These are phyloP conservation scores for Globisporangium yorkense DNA, from an alignment of 352 stramenopile genomes.

Conservation along the genomic window DNA sequence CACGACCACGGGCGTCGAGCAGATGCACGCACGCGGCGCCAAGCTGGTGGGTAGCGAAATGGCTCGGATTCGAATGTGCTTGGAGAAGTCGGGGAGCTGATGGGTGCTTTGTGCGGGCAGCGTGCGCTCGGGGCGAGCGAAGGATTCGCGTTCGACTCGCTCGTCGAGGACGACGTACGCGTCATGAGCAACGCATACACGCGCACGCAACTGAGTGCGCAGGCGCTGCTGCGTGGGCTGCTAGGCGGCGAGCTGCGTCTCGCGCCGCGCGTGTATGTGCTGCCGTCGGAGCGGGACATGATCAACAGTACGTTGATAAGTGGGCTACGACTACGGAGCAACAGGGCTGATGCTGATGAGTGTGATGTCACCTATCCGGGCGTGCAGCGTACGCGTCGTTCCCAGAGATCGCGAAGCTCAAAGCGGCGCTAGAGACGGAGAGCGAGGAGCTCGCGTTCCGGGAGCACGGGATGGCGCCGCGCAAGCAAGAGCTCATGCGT, in stretches of 20 bases:
- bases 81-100: too few relatives aligned
- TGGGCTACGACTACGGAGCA: not conserved
- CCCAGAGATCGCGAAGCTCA: constrained; percentile 56
- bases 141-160: constrained; percentile 30
- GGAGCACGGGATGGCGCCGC: constrained; percentile 44
- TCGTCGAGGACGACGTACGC: constrained; percentile 32
- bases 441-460: constrained; percentile 38
- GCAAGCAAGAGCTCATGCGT: constrained; percentile 47
- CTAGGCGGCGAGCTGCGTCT: constrained; percentile 29
- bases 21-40: constrained; percentile 57
- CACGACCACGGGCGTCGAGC: constrained; percentile 50
- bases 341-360: not conserved
- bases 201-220: constrained; percentile 73
- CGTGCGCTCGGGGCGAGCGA: constrained; percentile 33
- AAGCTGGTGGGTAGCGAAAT: constrained; percentile 25
- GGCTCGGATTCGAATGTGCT: not conserved
- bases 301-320: constrained; percentile 60
- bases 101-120: constrained; percentile 10
- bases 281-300: constrained; percentile 62
- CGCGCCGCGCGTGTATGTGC: constrained; percentile 37
- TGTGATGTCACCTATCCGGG: not conserved
- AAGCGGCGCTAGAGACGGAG: constrained; percentile 38
- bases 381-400: constrained; percentile 49
- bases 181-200: constrained; percentile 71
- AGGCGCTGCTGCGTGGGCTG: constrained; percentile 52